Conservation (phyloP, 495 filamentous ascomycete genomes). For the Pyrenula massariospora region DNA sequence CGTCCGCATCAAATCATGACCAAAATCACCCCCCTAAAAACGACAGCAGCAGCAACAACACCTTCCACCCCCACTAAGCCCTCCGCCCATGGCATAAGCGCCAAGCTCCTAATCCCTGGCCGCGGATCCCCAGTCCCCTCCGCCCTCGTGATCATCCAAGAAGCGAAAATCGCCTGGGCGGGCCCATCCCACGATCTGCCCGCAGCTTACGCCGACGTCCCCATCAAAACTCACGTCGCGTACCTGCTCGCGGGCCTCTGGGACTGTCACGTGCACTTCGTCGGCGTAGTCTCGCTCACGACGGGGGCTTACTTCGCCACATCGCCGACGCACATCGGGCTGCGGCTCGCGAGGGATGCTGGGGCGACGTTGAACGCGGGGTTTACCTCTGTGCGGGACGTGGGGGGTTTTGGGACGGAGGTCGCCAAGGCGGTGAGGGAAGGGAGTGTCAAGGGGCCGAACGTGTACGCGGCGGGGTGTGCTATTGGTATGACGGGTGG, state of each 20-base stretch:
- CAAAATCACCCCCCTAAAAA: no score
- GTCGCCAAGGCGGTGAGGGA: slow-evolving; percentile 28
- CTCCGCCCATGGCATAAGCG: slow-evolving; percentile 12
- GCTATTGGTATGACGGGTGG: slow-evolving; percentile 34
- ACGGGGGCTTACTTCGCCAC: background rate
- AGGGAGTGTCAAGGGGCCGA: slow-evolving; percentile 33
- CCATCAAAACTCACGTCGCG: slow-evolving; percentile 14
- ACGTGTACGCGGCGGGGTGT: slow-evolving; percentile 29
- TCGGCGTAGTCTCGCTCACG: slow-evolving; percentile 4
- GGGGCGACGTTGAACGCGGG: slow-evolving; percentile 32
- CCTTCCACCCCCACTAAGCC: background rate
- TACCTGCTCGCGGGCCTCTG: slow-evolving; percentile 41
- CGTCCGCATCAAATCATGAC: no score
- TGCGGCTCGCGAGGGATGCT: slow-evolving; percentile 24
- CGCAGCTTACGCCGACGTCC: slow-evolving; percentile 13
- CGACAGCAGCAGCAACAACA: background rate
- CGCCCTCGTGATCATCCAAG: slow-evolving; percentile 27
- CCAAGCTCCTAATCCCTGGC: slow-evolving; percentile 33
- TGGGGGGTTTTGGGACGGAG: slow-evolving; percentile 32
- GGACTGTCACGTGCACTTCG: slow-evolving; percentile 40
- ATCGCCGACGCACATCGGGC: slow-evolving; percentile 5
- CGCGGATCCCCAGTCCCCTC: slow-evolving; percentile 23
- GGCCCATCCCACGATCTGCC: slow-evolving; percentile 22
- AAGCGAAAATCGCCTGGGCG: slow-evolving; percentile 29
- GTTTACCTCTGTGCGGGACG: slow-evolving; percentile 39